Base-by-base conservation (phyloP, 2,329 filamentous ascomycete genomes). In the Diaporthe sp. region DNA sequence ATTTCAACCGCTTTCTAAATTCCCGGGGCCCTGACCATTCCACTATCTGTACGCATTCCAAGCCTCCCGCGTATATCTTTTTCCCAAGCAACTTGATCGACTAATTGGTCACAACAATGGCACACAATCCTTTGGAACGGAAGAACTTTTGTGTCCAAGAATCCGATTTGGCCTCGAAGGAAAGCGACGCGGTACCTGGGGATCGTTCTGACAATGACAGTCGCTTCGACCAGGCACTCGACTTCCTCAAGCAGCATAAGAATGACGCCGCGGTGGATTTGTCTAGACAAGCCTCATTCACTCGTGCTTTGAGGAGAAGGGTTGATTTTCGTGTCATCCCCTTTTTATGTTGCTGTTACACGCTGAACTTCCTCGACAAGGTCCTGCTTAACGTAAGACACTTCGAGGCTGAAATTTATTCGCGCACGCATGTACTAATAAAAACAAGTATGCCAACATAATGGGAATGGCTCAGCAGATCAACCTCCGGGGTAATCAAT, bases 311-410 rank as follows among this genome's bases (percentile, higher is more conserved):
- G 63, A 66, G 63, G 22, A 66, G 63, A 37, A 50, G 44, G n/a
- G 44, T 66, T 27, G 63, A 66, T 32, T 37, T 51, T n/a, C 30
- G 63, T 66, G 63, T 66, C 44, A 66, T 66, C 9, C 63, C 63
- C 13, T 66, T 66, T 25, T 15, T 66, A 19, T 66, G 63, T 51
- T 66, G 63, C 30, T 66, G 63, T 3, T 66, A 66, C 63, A 66
- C 63, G 35, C 30, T 66, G 30, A 66, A 66, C 30, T 66, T 66
- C 32, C 63, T 66, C 4, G 63, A 66, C 15, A 66, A 66, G 32
- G 63, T 66, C 39, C 44, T 66, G 12, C n/a, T 66, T 22, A 66
- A 66, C 17, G 63, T 66, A 66, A 51, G 63, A 25, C 44, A 27
- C 13, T 51, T 3, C 4, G 59, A 25, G 12, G 6, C 2, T 19